Conservation (phyloP, 164 flowering plant species). For the Nelumbo lutea region DNA sequence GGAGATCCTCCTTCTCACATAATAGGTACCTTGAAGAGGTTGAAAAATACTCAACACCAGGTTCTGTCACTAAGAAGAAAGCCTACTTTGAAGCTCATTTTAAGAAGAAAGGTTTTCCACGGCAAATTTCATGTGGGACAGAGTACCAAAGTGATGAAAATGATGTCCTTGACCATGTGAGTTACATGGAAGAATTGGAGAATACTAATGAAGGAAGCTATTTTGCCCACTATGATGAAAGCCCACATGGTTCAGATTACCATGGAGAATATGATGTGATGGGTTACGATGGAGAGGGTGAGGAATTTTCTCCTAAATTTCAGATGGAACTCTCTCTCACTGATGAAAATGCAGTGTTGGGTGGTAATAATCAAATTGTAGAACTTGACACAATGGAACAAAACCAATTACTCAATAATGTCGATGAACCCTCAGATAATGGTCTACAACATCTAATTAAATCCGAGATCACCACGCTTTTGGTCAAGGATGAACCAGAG, state of each 20-base stretch:
- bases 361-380: not conserved
- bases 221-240: slow-evolving; percentile 30
- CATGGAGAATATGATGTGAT: slow-evolving; percentile 28
- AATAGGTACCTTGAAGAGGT: slow-evolving; percentile 84
- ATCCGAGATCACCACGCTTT: not conserved
- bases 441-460: slow-evolving; percentile 18
- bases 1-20: slow-evolving; percentile 76
- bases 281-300: slow-evolving; percentile 26
- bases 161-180: slow-evolving; percentile 22
- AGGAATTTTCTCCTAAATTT: slow-evolving; percentile 22
- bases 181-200: slow-evolving; percentile 28
- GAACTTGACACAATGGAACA: too few relatives aligned
- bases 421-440: not conserved
- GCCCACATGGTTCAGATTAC: slow-evolving; percentile 31
- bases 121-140: slow-evolving; percentile 32
- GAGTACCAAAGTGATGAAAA: slow-evolving; percentile 28
- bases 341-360: slow-evolving; percentile 9
- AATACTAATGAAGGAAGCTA: slow-evolving; percentile 19
- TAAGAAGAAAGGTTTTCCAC: slow-evolving; percentile 55
- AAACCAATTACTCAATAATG: not conserved
- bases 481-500: slow-evolving; percentile 17
- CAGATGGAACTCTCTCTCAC: slow-evolving; percentile 15
- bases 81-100: slow-evolving; percentile 91
- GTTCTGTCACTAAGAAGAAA: slow-evolving; percentile 75
- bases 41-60: slow-evolving; percentile 70